A percentile compares a stretch with the other conserved stretches of the same genome.
Evolutionary conservation across 495 filamentous ascomycete species (phyloP).

Genomic region (Amniculicola lignicola): DNA sequence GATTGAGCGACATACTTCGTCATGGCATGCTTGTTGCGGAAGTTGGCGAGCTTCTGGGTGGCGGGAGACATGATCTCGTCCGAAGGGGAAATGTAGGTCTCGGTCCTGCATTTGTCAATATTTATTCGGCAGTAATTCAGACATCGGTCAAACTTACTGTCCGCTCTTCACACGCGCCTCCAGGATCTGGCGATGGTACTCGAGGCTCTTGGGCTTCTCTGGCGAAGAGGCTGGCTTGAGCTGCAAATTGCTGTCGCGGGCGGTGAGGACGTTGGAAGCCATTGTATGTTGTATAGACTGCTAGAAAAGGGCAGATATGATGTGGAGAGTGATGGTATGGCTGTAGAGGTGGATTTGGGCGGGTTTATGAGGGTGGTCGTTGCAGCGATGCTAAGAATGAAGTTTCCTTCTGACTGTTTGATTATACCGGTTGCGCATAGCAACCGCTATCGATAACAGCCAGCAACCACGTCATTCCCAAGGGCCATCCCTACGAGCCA

Average conservation of each 20-base stretch:
- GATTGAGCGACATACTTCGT: constrained; percentile 43
- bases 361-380: no score
- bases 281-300: no score
- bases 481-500: no score
- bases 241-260: constrained; percentile 57
- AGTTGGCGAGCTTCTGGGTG: constrained; percentile 80
- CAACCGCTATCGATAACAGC: no score
- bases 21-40: constrained; percentile 75
- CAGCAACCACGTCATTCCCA: no score
- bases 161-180: constrained; percentile 68
- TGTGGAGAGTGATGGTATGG: no score
- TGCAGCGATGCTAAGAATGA: no score
- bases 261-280: constrained; percentile 49
- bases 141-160: constrained; percentile 51
- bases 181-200: constrained; percentile 75
- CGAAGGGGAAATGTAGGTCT: constrained; percentile 83
- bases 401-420: no score
- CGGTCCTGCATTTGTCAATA: constrained; percentile 38
- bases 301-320: no score
- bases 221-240: constrained; percentile 36
- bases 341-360: no score
- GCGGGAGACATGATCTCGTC: constrained; percentile 91
- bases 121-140: not conserved
- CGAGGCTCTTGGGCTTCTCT: constrained; percentile 60
- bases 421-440: no score